Percentiles rank a stretch among this genome's conserved stretches.
These are phyloP conservation scores for Aquilaria agallochum DNA, from an alignment of 441 rosid genomes.

Conservation along the genomic window DNA sequence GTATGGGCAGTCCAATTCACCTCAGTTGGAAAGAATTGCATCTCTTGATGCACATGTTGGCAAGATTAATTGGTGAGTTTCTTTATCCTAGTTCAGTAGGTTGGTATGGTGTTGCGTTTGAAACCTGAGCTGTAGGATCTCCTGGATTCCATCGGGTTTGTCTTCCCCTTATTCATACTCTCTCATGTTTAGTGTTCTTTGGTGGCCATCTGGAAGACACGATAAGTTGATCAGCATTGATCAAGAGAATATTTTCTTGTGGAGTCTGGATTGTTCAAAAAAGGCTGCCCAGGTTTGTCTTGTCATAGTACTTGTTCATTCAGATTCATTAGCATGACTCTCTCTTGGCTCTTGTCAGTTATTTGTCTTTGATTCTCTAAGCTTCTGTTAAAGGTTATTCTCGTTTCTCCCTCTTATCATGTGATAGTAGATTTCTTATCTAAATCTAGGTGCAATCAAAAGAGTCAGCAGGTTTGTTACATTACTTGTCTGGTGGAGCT, in stretches of 20 bases:
- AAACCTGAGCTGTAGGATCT: not conserved
- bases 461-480: slow-evolving; percentile 83
- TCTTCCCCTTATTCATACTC: not conserved
- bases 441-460: slow-evolving; percentile 67
- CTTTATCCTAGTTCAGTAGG: not conserved
- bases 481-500: slow-evolving; percentile 81
- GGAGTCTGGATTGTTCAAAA: slow-evolving; percentile 78
- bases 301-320: not conserved
- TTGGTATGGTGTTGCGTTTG: no score
- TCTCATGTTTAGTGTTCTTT: slow-evolving; percentile 49
- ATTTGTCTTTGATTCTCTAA: no score
- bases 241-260: slow-evolving; percentile 64
- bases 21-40: slow-evolving; percentile 77
- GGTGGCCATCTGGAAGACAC: slow-evolving; percentile 92
- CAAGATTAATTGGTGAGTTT: slow-evolving; percentile 74
- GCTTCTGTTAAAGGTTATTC: no score
- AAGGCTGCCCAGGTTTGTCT: slow-evolving; percentile 69
- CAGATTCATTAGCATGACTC: no score
- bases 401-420: no score
- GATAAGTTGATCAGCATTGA: slow-evolving; percentile 88
- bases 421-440: slow-evolving; percentile 25
- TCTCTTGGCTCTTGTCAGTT: no score
- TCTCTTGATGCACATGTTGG: slow-evolving; percentile 79
- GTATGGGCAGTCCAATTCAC: slow-evolving; percentile 77
- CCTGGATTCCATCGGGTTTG: slow-evolving; percentile 3